Percentiles rank a stretch among this genome's conserved stretches.
Evolutionary conservation across 2,329 filamentous ascomycete genomes (phyloP).

Genomic region (Basipetospora sp.): DNA sequence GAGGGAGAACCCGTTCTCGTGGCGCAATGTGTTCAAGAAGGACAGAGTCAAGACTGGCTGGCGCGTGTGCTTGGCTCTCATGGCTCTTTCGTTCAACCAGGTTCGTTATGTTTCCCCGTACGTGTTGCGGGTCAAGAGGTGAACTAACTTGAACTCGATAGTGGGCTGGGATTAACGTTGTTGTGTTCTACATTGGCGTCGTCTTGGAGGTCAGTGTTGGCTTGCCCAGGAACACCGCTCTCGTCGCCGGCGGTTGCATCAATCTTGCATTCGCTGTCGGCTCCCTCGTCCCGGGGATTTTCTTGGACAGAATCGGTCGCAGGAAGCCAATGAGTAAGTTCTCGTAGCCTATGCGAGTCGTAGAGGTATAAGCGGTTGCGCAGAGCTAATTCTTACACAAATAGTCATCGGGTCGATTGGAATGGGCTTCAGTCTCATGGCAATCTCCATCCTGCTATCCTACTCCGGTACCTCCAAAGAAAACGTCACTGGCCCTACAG

Average conservation of each 20-base stretch:
- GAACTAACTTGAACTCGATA: not conserved
- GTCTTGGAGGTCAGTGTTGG: not conserved
- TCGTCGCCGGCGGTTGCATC: not conserved
- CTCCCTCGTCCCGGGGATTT: conserved; percentile 45
- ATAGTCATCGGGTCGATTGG: conserved; percentile 32
- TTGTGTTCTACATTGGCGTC: not conserved
- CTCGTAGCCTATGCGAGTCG: not conserved
- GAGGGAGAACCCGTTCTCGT: conserved; percentile 13
- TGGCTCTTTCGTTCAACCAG: conserved; percentile 40
- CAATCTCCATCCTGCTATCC: conserved; percentile 40
- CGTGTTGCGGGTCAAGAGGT: conserved; percentile 33
- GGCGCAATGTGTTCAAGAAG: conserved; percentile 8
- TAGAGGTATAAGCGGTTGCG: too few relatives aligned
- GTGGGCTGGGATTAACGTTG: not conserved
- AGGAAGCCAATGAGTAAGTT: conserved; percentile 43
- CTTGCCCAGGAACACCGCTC: not conserved
- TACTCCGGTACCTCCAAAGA: conserved; percentile 32
- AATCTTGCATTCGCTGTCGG: conserved; percentile 45
- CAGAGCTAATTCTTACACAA: too few relatives aligned
- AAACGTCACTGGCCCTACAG: conserved; percentile 43
- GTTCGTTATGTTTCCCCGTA: conserved; percentile 36
- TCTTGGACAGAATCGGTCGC: conserved; percentile 31
- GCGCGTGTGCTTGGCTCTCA: conserved; percentile 36
- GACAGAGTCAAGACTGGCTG: conserved; percentile 15
- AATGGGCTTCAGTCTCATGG: conserved; percentile 38